Evolutionary conservation across 768 basidiomycete genomes (phyloP).

Genomic region (Coprinopsis strossmayeri): DNA sequence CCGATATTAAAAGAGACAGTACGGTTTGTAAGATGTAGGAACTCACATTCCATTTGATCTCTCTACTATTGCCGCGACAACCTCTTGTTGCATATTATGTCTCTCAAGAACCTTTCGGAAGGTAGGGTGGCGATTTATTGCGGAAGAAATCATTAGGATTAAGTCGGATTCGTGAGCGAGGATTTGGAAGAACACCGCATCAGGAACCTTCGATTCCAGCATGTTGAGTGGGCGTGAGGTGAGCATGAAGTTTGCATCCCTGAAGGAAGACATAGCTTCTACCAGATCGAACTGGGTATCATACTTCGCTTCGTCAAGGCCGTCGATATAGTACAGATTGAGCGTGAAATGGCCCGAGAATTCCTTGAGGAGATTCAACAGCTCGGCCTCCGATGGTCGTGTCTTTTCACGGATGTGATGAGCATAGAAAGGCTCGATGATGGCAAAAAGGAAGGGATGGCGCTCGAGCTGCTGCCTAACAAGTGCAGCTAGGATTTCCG

Average conservation of each 20-base stretch:
- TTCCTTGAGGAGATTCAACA: background rate
- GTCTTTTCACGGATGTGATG: background rate
- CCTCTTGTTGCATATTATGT: background rate
- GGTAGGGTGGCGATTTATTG: background rate
- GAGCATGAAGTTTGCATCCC: background rate
- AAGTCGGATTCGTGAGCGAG: conserved; percentile 1
- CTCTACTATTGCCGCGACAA: background rate
- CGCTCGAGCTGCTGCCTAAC: conserved; percentile 1
- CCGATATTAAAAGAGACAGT: too few species aligned
- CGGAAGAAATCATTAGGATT: background rate
- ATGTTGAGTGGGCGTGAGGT: background rate
- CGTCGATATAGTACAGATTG: background rate
- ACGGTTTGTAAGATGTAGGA: background rate
- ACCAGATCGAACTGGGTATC: conserved; percentile 2
- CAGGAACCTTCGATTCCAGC: background rate
- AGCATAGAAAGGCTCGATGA: background rate
- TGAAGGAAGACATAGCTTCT: background rate
- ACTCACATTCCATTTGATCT: background rate
- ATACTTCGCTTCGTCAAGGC: background rate
- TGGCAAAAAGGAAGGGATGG: background rate
- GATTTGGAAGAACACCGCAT: background rate
- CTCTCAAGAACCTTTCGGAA: background rate
- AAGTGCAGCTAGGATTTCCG: background rate
- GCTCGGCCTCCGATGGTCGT: background rate
- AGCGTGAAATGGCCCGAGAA: background rate